A percentile compares a stretch with the other conserved stretches of the same genome.
Evolutionary conservation across 2,329 filamentous ascomycete species (phyloP).

Genomic region (Fusarium sp.): DNA sequence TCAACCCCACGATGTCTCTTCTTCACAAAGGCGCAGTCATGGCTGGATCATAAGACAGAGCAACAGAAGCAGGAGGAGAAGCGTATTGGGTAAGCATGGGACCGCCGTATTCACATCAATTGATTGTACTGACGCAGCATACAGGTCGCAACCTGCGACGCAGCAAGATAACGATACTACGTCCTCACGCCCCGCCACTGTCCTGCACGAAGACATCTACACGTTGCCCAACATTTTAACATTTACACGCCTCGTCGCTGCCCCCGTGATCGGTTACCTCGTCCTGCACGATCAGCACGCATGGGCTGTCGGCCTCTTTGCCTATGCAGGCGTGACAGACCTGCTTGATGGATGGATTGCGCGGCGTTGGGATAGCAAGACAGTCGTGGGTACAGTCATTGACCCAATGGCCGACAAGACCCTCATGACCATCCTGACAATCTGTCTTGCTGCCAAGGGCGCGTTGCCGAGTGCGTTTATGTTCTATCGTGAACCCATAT

Average conservation of each 20-base stretch:
- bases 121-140: constrained; percentile 1
- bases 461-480: constrained; percentile 75
- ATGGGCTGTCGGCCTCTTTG: constrained; percentile 85
- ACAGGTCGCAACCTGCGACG: constrained; percentile 9
- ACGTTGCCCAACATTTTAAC: constrained; percentile 96
- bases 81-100: background rate
- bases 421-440: constrained; percentile 92
- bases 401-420: constrained; percentile 98
- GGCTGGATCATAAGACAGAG: constrained; percentile 31
- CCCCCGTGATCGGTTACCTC: constrained; percentile 88
- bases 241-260: constrained; percentile 82
- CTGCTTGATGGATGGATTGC: constrained; percentile 95
- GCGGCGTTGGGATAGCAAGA: constrained; percentile 85
- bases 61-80: constrained; percentile 17
- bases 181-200: constrained; percentile 8
- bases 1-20: constrained; percentile 27
- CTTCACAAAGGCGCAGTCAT: constrained; percentile 37
- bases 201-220: constrained; percentile 85
- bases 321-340: constrained; percentile 91
- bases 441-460: constrained; percentile 85
- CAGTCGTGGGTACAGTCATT: constrained; percentile 93
- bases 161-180: background rate
- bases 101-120: background rate
- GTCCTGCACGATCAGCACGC: constrained; percentile 85
- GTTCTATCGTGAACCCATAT: background rate